These are phyloP conservation scores for Hericium rajendrae DNA, from an alignment of 768 basidiomycete genomes.

Conservation along the genomic window DNA sequence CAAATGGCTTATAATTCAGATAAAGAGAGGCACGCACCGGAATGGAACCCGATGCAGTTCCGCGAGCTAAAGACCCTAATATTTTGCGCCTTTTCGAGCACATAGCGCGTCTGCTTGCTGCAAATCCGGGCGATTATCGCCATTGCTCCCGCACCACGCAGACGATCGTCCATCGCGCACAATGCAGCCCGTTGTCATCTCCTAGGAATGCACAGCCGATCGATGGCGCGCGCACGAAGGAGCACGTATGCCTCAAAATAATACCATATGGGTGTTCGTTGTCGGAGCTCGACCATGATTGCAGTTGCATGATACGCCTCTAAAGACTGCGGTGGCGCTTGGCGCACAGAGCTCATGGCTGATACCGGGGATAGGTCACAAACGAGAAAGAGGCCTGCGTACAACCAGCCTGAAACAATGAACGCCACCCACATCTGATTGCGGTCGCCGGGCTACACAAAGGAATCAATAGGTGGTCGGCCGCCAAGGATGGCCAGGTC, in stretches of 20 bases:
- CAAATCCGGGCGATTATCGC: neutral
- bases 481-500: too few relatives aligned
- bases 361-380: neutral
- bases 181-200: neutral
- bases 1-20: neutral
- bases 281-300: neutral
- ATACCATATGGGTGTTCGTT: neutral
- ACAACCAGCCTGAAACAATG: too few relatives aligned
- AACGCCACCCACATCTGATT: too few relatives aligned
- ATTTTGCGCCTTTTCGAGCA: neutral
- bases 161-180: neutral
- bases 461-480: too few relatives aligned
- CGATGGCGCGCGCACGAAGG: slow-evolving; percentile 1
- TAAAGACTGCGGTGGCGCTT: neutral
- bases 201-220: neutral
- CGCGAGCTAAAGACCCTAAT: neutral
- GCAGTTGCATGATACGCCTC: neutral
- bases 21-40: neutral
- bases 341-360: neutral
- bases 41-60: neutral
- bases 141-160: neutral
- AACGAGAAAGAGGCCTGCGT: neutral
- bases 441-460: too few relatives aligned
- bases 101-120: neutral
- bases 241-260: neutral